phyloP scores from a whole-genome alignment of 768 basidiomycete genomes.

The Gymnopilus junonius region DNA sequence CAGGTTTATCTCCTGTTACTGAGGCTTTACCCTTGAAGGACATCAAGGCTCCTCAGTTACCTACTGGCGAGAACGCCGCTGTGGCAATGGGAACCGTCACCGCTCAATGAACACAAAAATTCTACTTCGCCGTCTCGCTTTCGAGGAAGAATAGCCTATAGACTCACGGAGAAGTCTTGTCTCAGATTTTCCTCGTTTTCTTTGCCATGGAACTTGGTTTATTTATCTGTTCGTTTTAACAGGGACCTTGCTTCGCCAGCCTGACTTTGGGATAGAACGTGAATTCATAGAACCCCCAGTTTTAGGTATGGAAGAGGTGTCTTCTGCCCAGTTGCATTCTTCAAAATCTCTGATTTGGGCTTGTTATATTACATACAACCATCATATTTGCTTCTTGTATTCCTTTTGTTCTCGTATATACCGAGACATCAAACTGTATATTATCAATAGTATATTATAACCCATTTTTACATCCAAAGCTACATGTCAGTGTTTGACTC shows the following conservation, averaged over 20 bases:
- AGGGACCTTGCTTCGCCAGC: slow-evolving; percentile 30
- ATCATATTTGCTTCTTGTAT: slow-evolving; percentile 34
- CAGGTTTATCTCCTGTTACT: slow-evolving; percentile 32
- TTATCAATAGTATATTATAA: slow-evolving; percentile 41
- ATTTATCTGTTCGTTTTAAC: slow-evolving; percentile 48
- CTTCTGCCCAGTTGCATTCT: slow-evolving; percentile 6
- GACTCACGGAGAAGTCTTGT: neutral
- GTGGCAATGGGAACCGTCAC: slow-evolving; percentile 51
- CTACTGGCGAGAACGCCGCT: slow-evolving; percentile 64
- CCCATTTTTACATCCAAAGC: slow-evolving; percentile 18
- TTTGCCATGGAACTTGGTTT: slow-evolving; percentile 41
- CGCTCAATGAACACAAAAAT: slow-evolving; percentile 37
- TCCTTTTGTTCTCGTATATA: slow-evolving; percentile 35
- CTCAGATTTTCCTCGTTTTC: slow-evolving; percentile 20
- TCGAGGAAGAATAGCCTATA: neutral
- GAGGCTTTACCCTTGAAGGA: slow-evolving; percentile 47
- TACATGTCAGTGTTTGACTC: neutral
- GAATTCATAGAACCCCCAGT: slow-evolving; percentile 5
- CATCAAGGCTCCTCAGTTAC: slow-evolving; percentile 62
- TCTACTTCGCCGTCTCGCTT: neutral
- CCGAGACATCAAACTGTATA: slow-evolving; percentile 42
- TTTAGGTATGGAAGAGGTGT: slow-evolving; percentile 1
- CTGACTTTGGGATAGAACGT: slow-evolving; percentile 14
- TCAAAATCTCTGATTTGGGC: slow-evolving; percentile 11
- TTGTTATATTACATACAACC: slow-evolving; percentile 14